phyloP scores from a whole-genome alignment of 192 early-diverging fungal genomes.

The Chytriomyces hyalinus region DNA sequence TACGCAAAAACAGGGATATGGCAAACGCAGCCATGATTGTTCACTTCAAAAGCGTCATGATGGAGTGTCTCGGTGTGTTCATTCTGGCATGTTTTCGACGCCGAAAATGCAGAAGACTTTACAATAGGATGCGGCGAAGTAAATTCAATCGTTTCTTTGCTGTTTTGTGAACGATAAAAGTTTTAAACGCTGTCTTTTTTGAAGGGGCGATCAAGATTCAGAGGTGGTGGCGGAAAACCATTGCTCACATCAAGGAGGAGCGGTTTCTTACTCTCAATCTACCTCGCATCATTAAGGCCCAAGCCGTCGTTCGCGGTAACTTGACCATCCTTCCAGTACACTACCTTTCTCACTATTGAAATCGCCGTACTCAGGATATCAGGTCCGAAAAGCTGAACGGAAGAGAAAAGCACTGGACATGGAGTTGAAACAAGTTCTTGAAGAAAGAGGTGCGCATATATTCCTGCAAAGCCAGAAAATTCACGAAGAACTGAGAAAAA shows the following conservation, averaged over 20 bases:
- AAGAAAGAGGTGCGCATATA: conserved; percentile 7
- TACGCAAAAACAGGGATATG: conserved; percentile 14
- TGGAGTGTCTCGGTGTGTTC: not conserved
- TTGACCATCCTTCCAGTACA: not conserved
- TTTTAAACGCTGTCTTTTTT: not conserved
- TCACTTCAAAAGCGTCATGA: not conserved
- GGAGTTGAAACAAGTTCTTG: conserved; percentile 4
- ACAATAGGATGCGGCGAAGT: conserved; percentile 11
- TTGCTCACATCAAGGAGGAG: not conserved
- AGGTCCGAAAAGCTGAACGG: conserved; percentile 10
- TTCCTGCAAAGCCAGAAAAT: conserved; percentile 1
- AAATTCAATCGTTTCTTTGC: not conserved
- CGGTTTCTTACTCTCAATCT: not conserved
- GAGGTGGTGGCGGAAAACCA: conserved; percentile 7
- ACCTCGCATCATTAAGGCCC: conserved; percentile 20
- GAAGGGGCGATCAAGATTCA: conserved; percentile 30
- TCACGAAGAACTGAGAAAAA: not conserved
- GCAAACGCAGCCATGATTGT: conserved; percentile 31
- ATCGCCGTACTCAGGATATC: not conserved
- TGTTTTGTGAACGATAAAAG: not conserved
- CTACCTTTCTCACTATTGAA: not conserved
- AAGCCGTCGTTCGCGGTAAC: conserved; percentile 26
- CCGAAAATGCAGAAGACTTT: not conserved
- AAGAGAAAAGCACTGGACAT: conserved; percentile 10
- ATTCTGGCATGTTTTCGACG: conserved; percentile 11